phyloP scores from a whole-genome alignment of 2,329 filamentous ascomycete species.

The Chalara sp. region DNA sequence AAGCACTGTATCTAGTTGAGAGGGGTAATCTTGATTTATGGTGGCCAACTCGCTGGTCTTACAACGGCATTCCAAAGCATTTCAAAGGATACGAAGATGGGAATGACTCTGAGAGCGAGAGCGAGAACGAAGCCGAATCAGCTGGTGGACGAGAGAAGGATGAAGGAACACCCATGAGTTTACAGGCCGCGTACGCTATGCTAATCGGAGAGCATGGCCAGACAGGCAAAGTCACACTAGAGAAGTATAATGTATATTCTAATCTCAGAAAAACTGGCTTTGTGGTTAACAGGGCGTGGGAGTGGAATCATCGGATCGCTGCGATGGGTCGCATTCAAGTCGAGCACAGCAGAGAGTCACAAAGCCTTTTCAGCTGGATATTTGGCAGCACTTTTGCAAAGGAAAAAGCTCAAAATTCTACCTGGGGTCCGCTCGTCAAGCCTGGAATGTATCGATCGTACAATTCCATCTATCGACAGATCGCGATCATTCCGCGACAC shows the following conservation, averaged over 20 bases:
- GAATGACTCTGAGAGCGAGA: constrained; percentile 30
- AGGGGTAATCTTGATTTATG: constrained; percentile 80
- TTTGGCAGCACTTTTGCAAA: constrained; percentile 23
- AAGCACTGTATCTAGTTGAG: constrained; percentile 84
- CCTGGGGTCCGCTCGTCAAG: constrained; percentile 49
- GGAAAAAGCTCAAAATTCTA: constrained; percentile 15
- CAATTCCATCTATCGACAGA: constrained; percentile 65
- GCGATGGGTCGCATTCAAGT: constrained; percentile 6
- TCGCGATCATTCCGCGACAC: constrained; percentile 68
- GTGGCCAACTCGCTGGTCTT: constrained; percentile 59
- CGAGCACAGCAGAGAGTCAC: constrained; percentile 4
- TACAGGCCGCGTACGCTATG: constrained; percentile 84
- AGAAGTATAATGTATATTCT: constrained; percentile 83
- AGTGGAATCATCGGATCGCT: constrained; percentile 32
- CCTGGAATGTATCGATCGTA: constrained; percentile 63
- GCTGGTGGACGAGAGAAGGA: constrained; percentile 38
- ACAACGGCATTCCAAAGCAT: not conserved
- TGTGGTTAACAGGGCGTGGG: constrained; percentile 65
- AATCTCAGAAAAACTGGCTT: constrained; percentile 80
- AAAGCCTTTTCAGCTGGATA: constrained; percentile 24
- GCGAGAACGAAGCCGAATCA: constrained; percentile 22
- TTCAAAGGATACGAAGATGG: constrained; percentile 32
- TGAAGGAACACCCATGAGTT: constrained; percentile 72
- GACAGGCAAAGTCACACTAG: constrained; percentile 55
- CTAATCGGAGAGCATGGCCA: constrained; percentile 67